These are phyloP conservation scores for Hanseniaspora mollemarum DNA, from an alignment of 805 yeast species.

Conservation along the genomic window DNA sequence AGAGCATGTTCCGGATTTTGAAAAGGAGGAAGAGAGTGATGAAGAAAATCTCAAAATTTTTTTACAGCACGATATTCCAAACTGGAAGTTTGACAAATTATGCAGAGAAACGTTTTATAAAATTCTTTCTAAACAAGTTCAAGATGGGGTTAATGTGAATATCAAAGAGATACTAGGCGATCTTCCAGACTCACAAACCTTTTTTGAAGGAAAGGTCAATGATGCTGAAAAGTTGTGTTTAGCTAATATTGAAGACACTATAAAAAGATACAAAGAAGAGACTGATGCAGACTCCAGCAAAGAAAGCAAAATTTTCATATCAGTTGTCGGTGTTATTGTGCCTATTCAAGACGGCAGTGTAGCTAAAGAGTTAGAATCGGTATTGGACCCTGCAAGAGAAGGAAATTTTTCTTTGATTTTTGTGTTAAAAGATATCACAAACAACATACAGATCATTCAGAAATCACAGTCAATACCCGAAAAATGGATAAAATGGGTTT, in stretches of 20 bases:
- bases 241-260: constrained; percentile 75
- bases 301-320: constrained; percentile 52
- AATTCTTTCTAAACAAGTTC: constrained; percentile 59
- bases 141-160: constrained; percentile 58
- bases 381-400: constrained; percentile 32
- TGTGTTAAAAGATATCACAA: constrained; percentile 65
- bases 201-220: constrained; percentile 57
- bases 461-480: constrained; percentile 84
- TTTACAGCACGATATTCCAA: constrained; percentile 55
- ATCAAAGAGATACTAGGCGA: constrained; percentile 35
- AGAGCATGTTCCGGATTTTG: constrained; percentile 31
- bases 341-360: constrained; percentile 22
- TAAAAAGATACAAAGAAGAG: constrained; percentile 32
- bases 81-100: constrained; percentile 39
- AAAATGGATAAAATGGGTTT: constrained; percentile 85
- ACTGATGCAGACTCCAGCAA: constrained; percentile 6
- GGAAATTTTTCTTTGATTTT: constrained; percentile 64
- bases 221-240: constrained; percentile 82
- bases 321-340: constrained; percentile 50
- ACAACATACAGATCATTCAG: constrained; percentile 59
- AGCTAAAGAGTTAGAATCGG: constrained; percentile 22
- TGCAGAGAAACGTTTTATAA: constrained; percentile 45
- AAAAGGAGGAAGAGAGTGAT: constrained; percentile 25
- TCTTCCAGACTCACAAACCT: constrained; percentile 24
- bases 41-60: constrained; percentile 48